Evolutionary conservation across 176 grass and related monocot genomes (phyloP).

Genomic region (Neostapfia colusana): DNA sequence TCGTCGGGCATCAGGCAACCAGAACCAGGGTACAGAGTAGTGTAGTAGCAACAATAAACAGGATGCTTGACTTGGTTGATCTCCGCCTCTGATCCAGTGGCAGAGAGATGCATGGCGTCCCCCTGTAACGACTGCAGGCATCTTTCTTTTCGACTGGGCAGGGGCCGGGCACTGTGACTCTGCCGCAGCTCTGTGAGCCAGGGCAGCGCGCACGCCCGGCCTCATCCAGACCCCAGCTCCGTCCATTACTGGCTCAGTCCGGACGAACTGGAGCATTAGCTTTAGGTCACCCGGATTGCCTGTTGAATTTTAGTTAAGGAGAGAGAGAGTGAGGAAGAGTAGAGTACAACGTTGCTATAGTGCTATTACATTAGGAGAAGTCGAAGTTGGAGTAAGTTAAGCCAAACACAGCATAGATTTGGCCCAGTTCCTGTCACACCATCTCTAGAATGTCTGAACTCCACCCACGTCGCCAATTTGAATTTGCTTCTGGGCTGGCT

Average conservation of each 20-base stretch:
- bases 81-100: background rate
- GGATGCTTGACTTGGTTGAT: background rate
- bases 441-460: no score
- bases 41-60: background rate
- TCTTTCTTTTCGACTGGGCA: constrained; percentile 45
- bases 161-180: constrained; percentile 17
- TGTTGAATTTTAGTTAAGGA: no score
- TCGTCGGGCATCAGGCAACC: background rate
- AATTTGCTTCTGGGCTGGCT: no score
- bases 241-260: background rate
- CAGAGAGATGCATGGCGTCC: constrained; percentile 21
- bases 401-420: no score
- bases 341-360: no score
- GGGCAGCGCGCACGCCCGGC: constrained; percentile 7
- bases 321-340: no score
- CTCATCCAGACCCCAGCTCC: background rate
- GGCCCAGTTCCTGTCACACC: no score
- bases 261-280: background rate
- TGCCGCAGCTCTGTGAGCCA: background rate
- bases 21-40: background rate
- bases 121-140: constrained; percentile 44
- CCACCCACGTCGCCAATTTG: no score
- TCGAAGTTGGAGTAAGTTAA: no score
- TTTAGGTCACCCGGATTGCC: background rate
- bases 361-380: no score